Evolutionary conservation across 1,284 basidiomycete species (phyloP).

Genomic region (Boletellus deceptivus): DNA sequence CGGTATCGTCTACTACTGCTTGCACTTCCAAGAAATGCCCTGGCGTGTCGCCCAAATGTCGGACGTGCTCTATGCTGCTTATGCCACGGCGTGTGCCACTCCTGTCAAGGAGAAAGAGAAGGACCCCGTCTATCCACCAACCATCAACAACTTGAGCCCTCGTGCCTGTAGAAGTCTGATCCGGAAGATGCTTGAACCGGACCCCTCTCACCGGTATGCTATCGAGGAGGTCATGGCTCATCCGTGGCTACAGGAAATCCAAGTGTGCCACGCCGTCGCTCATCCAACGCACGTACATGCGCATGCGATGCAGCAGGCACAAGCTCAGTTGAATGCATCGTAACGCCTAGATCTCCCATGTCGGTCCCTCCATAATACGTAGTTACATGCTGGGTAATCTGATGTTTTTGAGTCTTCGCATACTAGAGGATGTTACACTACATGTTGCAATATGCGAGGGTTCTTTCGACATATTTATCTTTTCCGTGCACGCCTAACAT

Average conservation of each 20-base stretch:
- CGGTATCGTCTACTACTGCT: conserved; percentile 96
- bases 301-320: conserved; percentile 53
- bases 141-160: conserved; percentile 87
- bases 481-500: conserved; percentile 16
- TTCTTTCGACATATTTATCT: conserved; percentile 4
- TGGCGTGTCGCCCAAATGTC: conserved; percentile 92
- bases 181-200: conserved; percentile 94
- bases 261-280: conserved; percentile 65
- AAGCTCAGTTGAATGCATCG: conserved; percentile 25
- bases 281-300: conserved; percentile 69
- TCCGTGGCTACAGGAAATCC: conserved; percentile 78
- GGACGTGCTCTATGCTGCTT: conserved; percentile 84
- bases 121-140: conserved; percentile 55
- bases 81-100: conserved; percentile 65
- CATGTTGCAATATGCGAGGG: conserved; percentile 3
- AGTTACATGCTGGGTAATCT: neutral
- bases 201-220: conserved; percentile 75
- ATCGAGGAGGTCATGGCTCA: conserved; percentile 87
- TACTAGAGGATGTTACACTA: conserved; percentile 20
- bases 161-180: conserved; percentile 83
- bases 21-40: conserved; percentile 94
- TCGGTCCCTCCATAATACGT: neutral
- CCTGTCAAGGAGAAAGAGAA: conserved; percentile 35
- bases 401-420: conserved; percentile 1
- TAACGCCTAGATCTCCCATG: conserved; percentile 7